Evolutionary conservation across 2,329 filamentous ascomycete genomes (phyloP).

Genomic region (Sporothrix schenckii): DNA sequence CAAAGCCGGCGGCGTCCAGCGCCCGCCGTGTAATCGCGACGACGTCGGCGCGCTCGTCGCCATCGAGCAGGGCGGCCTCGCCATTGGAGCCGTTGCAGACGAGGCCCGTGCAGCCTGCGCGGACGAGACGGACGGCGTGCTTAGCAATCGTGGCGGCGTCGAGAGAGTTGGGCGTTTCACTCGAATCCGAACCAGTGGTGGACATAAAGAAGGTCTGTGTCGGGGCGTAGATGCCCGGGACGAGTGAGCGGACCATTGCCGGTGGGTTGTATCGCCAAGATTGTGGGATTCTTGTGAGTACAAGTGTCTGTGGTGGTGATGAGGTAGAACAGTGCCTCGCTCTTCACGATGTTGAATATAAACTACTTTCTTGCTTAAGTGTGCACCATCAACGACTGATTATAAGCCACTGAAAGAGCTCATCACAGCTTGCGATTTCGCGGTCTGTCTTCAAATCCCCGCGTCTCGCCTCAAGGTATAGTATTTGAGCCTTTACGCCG

Average conservation of each 20-base stretch:
- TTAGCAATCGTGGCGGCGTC: conserved; percentile 77
- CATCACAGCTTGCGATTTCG: neutral
- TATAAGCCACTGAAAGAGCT: neutral
- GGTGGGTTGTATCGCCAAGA: too few relatives aligned
- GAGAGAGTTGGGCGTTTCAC: conserved; percentile 72
- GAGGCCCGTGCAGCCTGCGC: conserved; percentile 76
- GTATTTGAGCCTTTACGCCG: neutral
- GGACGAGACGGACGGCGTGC: conserved; percentile 75
- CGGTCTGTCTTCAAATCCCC: neutral
- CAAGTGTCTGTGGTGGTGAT: too few relatives aligned
- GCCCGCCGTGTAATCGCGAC: conserved; percentile 77
- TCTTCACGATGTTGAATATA: too few relatives aligned
- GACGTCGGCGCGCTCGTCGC: conserved; percentile 72
- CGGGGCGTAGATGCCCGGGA: conserved; percentile 28
- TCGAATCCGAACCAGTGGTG: neutral
- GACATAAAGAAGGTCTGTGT: conserved; percentile 21
- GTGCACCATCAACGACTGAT: neutral
- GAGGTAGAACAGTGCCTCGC: too few relatives aligned
- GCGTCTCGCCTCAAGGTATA: neutral
- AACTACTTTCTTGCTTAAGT: neutral
- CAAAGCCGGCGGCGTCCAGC: conserved; percentile 76
- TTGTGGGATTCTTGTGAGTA: too few relatives aligned
- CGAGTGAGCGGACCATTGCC: conserved; percentile 4
- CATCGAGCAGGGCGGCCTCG: conserved; percentile 78
- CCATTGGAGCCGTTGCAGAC: conserved; percentile 89